Base-by-base conservation (phyloP, 2,329 filamentous ascomycete species). In the Alternaria dauci region DNA sequence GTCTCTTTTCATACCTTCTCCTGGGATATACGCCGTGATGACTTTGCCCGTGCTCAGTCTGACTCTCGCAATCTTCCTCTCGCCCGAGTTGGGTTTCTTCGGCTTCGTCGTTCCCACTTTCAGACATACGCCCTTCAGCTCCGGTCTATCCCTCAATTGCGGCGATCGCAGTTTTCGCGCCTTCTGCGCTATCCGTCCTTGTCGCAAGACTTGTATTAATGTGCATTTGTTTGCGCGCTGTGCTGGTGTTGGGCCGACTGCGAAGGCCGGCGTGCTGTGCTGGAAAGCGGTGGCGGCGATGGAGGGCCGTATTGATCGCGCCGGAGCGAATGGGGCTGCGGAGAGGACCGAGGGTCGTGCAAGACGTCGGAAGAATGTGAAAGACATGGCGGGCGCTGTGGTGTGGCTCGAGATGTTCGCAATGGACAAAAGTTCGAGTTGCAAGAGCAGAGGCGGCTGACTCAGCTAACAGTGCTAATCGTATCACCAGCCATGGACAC, bases 51-150 rank as follows among this genome's bases (percentile, higher is more conserved):
- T 94, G 61, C 91, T 95, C 77, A 99, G 83, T 70, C 94, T 86
- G 20, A 99, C 90, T 84, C 94, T 92, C 3, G 94, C 94, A 59
- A 93, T 95, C 85, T 99, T 99, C 66, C 95, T 86, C 85, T 98
- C 93, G 57, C 94, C 95, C 28, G 95, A 99, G 81, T 99, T 99
- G 68, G 95, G 95, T 82, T 99, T 99, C 89, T 99, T 99, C 58
- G 95, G 95, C 75, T 95, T 93, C 71, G 91, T 93, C 71, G 94
- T 92, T 74, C 92, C 93, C 62, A 98, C 95, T 78, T 96, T 94
- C 66, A 99, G 83, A 80, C 95, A 98, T 38, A 99, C 95, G 71
- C 94, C 95, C 84, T 98, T 98, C 82, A 97, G 89, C 76, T 91
- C 88, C 4, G 95, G 93, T 43, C 91, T 86, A 52, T 87, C 80